phyloP scores from a whole-genome alignment of 2,329 filamentous ascomycete species.

The Diaporthe citri region DNA sequence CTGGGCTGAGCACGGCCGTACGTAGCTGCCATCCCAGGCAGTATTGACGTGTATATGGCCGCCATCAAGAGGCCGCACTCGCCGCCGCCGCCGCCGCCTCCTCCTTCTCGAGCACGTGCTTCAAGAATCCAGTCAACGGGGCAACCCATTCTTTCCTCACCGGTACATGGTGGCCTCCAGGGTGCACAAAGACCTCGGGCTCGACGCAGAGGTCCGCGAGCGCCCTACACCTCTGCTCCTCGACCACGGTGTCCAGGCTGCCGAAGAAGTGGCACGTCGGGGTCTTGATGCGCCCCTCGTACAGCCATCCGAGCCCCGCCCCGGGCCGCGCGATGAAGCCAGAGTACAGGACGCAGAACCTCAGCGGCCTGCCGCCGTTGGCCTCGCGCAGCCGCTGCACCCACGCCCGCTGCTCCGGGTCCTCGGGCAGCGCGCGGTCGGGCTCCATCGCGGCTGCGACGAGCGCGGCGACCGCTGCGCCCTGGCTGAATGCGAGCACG shows the following conservation, averaged over 20 bases:
- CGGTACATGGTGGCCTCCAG: slow-evolving; percentile 91
- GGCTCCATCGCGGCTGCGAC: slow-evolving; percentile 79
- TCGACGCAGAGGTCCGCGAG: slow-evolving; percentile 61
- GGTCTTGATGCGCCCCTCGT: slow-evolving; percentile 73
- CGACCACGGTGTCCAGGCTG: slow-evolving; percentile 72
- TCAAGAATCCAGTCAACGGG: slow-evolving; percentile 80
- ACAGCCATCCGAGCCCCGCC: slow-evolving; percentile 70
- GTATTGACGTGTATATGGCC: too few species aligned
- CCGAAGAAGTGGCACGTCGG: slow-evolving; percentile 75
- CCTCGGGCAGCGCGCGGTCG: slow-evolving; percentile 43
- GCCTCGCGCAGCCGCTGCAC: slow-evolving; percentile 60
- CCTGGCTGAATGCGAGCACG: slow-evolving; percentile 86
- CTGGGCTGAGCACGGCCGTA: not conserved
- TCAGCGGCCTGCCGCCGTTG: slow-evolving; percentile 62
- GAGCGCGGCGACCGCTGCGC: slow-evolving; percentile 78
- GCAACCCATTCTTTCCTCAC: slow-evolving; percentile 86
- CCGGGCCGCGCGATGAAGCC: slow-evolving; percentile 77
- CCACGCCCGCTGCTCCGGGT: slow-evolving; percentile 57
- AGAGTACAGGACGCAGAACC: slow-evolving; percentile 82
- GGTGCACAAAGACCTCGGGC: slow-evolving; percentile 74
- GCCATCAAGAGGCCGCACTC: not conserved
- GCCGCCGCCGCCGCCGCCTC: not conserved
- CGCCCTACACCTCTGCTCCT: slow-evolving; percentile 63
- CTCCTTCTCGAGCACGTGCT: slow-evolving; percentile 45
- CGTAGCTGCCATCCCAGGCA: not conserved